Conservation (phyloP, 129 eudicot genomes). For the Pseudognaphalium luteoalbum region DNA sequence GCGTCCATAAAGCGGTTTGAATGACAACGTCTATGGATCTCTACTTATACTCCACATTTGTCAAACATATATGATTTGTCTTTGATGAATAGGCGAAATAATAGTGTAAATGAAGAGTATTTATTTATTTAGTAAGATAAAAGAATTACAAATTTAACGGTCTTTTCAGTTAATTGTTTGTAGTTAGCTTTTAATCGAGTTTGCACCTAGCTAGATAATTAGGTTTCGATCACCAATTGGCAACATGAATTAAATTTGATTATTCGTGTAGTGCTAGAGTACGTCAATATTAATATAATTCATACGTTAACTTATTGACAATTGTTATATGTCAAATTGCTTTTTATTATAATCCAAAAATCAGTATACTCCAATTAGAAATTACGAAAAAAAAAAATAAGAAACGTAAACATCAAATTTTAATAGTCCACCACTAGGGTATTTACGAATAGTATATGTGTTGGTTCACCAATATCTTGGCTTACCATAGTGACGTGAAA, state of each 20-base stretch:
- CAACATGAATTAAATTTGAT: no score
- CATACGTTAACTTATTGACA: background rate
- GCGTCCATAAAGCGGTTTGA: no score
- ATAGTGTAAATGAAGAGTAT: no score
- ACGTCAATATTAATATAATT: background rate
- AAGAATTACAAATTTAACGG: background rate
- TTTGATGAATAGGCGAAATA: no score
- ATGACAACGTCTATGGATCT: no score
- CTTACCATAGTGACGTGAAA: constrained; percentile 32
- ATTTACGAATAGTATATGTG: constrained; percentile 30
- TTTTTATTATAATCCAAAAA: background rate
- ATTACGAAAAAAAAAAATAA: background rate
- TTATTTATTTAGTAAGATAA: background rate
- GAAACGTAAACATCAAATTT: background rate
- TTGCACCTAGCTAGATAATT: background rate
- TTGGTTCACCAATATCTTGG: constrained; percentile 31
- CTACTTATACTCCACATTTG: no score
- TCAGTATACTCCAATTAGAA: background rate
- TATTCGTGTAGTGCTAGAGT: no score
- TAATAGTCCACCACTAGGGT: constrained; percentile 2
- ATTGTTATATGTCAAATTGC: background rate
- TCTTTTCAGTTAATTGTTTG: background rate
- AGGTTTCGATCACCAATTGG: background rate
- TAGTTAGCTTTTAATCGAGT: background rate
- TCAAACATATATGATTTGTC: no score